A percentile compares a stretch with the other conserved stretches of the same genome.
Conservation (phyloP, 306 rosid genomes). For the Castanopsis chinensis region DNA sequence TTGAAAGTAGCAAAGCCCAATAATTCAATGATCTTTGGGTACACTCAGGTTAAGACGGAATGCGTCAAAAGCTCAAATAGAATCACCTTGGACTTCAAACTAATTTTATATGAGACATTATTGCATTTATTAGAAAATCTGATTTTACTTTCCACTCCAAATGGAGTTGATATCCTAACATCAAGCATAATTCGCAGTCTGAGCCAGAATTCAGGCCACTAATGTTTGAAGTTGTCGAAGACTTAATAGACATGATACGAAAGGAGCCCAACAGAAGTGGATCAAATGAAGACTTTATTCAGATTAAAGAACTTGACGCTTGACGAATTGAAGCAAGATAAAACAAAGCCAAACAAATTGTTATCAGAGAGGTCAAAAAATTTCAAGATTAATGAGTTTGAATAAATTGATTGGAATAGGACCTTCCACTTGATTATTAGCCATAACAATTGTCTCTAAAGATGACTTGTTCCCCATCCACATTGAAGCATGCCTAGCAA, state of each 20-base stretch:
- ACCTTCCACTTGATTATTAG: too few relatives aligned
- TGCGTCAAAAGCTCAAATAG: conserved; percentile 6
- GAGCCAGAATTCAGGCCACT: conserved; percentile 94
- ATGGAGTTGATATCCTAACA: conserved; percentile 13
- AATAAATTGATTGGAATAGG: too few relatives aligned
- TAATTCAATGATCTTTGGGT: not conserved
- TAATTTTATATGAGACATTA: not conserved
- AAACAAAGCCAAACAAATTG: too few relatives aligned
- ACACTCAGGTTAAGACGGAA: not conserved
- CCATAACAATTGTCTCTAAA: too few relatives aligned
- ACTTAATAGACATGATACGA: conserved; percentile 76
- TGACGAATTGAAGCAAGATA: too few relatives aligned
- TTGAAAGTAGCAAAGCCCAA: too few relatives aligned
- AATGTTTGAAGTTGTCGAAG: conserved; percentile 88
- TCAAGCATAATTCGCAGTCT: conserved; percentile 45
- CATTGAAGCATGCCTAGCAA: too few relatives aligned
- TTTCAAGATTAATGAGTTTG: too few relatives aligned
- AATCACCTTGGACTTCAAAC: not conserved
- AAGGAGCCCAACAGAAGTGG: conserved; percentile 59
- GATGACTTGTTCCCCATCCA: too few relatives aligned
- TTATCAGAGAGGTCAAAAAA: too few relatives aligned
- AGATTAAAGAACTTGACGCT: too few relatives aligned
- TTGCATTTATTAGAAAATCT: not conserved
- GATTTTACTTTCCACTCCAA: not conserved
- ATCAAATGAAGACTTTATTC: conserved; percentile 59